Percentiles rank a stretch among this genome's conserved stretches.
These are phyloP conservation scores for Aureobasidium uvarum DNA, from an alignment of 2,329 filamentous ascomycete genomes.

Conservation along the genomic window DNA sequence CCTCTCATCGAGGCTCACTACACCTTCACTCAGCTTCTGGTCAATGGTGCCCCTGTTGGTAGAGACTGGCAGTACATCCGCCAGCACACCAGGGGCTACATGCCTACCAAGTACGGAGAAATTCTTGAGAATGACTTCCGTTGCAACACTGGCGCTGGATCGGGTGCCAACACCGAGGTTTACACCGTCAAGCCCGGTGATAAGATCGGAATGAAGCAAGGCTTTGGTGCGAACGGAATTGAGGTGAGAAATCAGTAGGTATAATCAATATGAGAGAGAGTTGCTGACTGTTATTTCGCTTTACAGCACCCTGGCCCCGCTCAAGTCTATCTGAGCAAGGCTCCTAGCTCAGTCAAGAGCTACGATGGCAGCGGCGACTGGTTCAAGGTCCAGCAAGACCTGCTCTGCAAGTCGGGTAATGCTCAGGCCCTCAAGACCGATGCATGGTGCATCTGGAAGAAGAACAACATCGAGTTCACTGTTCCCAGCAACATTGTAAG, in stretches of 20 bases:
- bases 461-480: conserved; percentile 33
- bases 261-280: background rate
- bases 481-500: conserved; percentile 49
- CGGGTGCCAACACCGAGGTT: conserved; percentile 39
- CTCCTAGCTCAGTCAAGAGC: conserved; percentile 23
- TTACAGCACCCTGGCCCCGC: conserved; percentile 31
- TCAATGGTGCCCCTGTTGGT: conserved; percentile 43
- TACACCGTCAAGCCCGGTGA: conserved; percentile 31
- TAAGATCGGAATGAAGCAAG: conserved; percentile 29
- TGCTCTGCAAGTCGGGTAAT: conserved; percentile 25
- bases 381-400: conserved; percentile 30
- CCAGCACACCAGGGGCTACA: conserved; percentile 20
- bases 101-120: conserved; percentile 34
- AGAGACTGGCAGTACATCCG: conserved; percentile 52
- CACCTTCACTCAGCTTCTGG: conserved; percentile 41
- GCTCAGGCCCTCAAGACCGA: conserved; percentile 21
- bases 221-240: background rate
- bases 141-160: conserved; percentile 29
- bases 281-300: background rate
- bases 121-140: conserved; percentile 39
- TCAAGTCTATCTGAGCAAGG: conserved; percentile 33
- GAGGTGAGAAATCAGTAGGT: background rate
- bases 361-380: conserved; percentile 30
- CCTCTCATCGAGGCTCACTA: conserved; percentile 35
- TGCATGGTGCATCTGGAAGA: conserved; percentile 24